Evolutionary conservation across 2,329 filamentous ascomycete species (phyloP).

Genomic region (Cryphonectria carpinicola): DNA sequence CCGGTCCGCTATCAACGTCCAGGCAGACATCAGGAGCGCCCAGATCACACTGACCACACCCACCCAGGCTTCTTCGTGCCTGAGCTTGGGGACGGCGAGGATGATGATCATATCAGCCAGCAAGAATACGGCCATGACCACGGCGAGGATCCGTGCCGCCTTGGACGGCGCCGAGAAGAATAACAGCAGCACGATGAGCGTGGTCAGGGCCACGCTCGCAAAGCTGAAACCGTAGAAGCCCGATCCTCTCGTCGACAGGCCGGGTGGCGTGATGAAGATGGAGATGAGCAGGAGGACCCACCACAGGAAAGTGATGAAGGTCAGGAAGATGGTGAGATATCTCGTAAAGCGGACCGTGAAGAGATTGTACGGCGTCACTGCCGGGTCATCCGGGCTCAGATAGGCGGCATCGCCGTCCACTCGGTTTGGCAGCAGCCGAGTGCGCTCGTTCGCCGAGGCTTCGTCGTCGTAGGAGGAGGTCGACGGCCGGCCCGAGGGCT

Average conservation of each 20-base stretch:
- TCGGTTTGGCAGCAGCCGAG: conserved; percentile 71
- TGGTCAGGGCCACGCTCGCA: conserved; percentile 75
- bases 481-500: conserved; percentile 35
- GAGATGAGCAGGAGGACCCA: conserved; percentile 90
- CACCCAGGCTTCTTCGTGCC: conserved; percentile 87
- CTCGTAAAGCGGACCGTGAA: conserved; percentile 85
- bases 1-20: conserved; percentile 78
- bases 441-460: conserved; percentile 52
- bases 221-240: conserved; percentile 90
- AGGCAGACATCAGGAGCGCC: conserved; percentile 79
- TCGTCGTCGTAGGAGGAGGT: conserved; percentile 30
- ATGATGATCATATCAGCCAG: conserved; percentile 80
- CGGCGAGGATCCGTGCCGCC: conserved; percentile 73
- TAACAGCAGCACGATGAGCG: conserved; percentile 75
- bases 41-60: conserved; percentile 85
- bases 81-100: conserved; percentile 71
- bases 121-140: conserved; percentile 69
- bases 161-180: conserved; percentile 89
- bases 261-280: conserved; percentile 86
- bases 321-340: conserved; percentile 76
- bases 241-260: conserved; percentile 84
- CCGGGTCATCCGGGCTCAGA: conserved; percentile 78
- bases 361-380: conserved; percentile 91
- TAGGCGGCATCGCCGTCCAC: conserved; percentile 60
- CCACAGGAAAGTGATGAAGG: conserved; percentile 81